phyloP scores from a whole-genome alignment of 2,329 filamentous ascomycete species.

The Colletotrichum sidae region DNA sequence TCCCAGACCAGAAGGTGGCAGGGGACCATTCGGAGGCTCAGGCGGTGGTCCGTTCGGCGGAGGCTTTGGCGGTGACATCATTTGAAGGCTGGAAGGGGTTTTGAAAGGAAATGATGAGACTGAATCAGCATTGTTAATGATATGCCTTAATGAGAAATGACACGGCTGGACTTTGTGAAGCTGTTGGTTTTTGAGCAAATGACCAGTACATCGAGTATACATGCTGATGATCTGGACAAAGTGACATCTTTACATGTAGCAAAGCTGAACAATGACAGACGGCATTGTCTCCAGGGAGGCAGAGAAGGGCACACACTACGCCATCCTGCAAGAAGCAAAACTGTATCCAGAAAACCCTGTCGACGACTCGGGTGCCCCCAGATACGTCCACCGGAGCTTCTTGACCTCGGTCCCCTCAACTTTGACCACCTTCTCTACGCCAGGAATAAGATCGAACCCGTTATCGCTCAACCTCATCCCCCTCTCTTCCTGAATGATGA shows the following conservation, averaged over 20 bases:
- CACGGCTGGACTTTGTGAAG: too few species aligned
- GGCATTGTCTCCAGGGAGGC: too few species aligned
- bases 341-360: slow-evolving; percentile 5
- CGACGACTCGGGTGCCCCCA: slow-evolving; percentile 34
- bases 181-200: too few species aligned
- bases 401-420: slow-evolving; percentile 18
- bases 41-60: slow-evolving; percentile 46
- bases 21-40: slow-evolving; percentile 51
- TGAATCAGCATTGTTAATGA: slow-evolving; percentile 19
- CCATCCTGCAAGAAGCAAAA: background rate
- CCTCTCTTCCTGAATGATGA: slow-evolving; percentile 63
- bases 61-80: slow-evolving; percentile 46
- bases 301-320: too few species aligned
- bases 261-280: too few species aligned
- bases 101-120: background rate
- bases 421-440: slow-evolving; percentile 44
- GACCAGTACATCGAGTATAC: too few species aligned
- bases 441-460: slow-evolving; percentile 68
- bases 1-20: slow-evolving; percentile 54
- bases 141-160: slow-evolving; percentile 33
- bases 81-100: background rate
- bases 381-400: slow-evolving; percentile 37
- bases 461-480: slow-evolving; percentile 65
- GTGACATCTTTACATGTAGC: too few species aligned
- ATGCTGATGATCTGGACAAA: too few species aligned